phyloP scores from a whole-genome alignment of 108 stramenopile species.

The Skeletonema marinoi region DNA sequence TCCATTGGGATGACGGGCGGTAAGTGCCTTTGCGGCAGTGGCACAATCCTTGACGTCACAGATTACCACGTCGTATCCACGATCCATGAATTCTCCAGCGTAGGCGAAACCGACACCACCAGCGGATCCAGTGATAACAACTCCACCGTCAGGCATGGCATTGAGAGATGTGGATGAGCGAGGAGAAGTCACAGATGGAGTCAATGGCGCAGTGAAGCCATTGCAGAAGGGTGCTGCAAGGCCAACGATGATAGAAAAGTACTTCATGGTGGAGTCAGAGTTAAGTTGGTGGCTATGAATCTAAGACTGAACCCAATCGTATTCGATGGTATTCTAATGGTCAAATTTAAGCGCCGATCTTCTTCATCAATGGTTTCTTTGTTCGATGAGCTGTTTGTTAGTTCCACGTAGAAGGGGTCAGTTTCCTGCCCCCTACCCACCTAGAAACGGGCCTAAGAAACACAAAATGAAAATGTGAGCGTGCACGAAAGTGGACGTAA shows the following conservation, averaged over 20 bases:
- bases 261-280: background rate
- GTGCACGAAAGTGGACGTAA: no score
- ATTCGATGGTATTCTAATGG: background rate
- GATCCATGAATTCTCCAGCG: conserved; percentile 91
- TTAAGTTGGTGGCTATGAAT: background rate
- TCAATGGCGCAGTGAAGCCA: conserved; percentile 1
- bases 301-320: background rate
- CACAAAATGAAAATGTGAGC: no score
- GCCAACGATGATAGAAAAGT: background rate
- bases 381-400: background rate
- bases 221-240: background rate
- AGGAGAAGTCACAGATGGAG: background rate
- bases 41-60: conserved; percentile 86
- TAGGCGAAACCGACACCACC: conserved; percentile 92
- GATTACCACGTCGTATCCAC: conserved; percentile 88
- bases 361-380: background rate
- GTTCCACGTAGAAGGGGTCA: background rate
- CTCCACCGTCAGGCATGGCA: conserved; percentile 65
- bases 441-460: no score
- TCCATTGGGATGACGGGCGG: conserved; percentile 66
- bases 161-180: conserved; percentile 14
- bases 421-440: background rate
- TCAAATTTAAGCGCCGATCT: background rate
- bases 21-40: conserved; percentile 72
- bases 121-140: conserved; percentile 85